Conservation (phyloP, 2,329 filamentous ascomycete species). For the Colletotrichum theobromicola region DNA sequence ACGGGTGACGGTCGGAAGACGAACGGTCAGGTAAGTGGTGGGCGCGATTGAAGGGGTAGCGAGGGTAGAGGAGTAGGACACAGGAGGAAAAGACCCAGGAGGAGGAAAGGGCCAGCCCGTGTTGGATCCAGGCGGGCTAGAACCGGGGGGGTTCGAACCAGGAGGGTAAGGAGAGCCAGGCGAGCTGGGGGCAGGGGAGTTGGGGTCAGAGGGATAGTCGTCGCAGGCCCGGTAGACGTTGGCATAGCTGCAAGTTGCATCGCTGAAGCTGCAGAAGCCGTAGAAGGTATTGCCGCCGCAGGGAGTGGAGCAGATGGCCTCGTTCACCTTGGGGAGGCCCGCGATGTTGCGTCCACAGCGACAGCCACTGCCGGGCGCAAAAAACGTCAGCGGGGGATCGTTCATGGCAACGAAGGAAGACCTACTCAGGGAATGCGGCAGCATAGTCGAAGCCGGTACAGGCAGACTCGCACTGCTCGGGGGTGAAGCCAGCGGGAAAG, state of each 20-base stretch:
- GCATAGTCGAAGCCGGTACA: conserved; percentile 10
- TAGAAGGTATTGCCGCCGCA: neutral
- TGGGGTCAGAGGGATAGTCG: neutral
- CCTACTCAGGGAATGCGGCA: conserved; percentile 14
- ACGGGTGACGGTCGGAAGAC: conserved; percentile 12
- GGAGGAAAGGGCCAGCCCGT: neutral
- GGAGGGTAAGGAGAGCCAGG: neutral
- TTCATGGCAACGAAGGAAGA: too few relatives aligned
- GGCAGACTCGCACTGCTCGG: conserved; percentile 18
- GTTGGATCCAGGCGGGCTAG: neutral
- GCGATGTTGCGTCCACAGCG: conserved; percentile 12
- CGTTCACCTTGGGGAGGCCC: neutral
- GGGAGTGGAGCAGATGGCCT: conserved; percentile 5
- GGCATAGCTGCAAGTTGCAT: neutral
- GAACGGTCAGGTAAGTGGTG: conserved; percentile 5
- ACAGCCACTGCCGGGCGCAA: neutral
- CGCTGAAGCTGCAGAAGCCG: conserved; percentile 4
- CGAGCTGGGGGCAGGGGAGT: neutral
- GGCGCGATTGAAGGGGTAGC: neutral
- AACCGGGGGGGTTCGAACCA: neutral
- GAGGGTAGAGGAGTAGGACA: neutral
- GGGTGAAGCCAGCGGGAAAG: conserved; percentile 6
- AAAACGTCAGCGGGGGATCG: neutral
- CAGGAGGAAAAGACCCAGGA: neutral
- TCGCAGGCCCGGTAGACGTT: conserved; percentile 12